Base-by-base conservation (phyloP, 768 basidiomycete genomes). In the Hemileccinum rubropunctum region DNA sequence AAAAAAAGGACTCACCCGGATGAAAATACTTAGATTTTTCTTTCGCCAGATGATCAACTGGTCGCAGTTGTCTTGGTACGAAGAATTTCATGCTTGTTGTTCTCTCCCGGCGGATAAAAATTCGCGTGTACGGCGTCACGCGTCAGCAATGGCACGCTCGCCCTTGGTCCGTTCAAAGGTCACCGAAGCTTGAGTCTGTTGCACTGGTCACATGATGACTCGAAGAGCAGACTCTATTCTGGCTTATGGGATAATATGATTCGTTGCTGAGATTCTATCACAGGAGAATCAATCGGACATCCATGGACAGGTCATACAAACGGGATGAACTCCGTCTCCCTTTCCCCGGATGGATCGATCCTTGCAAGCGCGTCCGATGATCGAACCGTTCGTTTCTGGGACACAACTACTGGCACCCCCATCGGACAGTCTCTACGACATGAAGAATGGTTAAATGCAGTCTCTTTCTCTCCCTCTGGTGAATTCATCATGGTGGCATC, bases 311-410 rank as follows among this genome's bases (percentile, higher is more conserved):
- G 30, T 26, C 55, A 47, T 20, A 42, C 39, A 1, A 1, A 15
- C 14, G 0, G 0, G 1, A n/a, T 49, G 37, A 0, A 0, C 21
- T 37, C 48, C 1, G 32, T 50, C 12, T 53, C 51, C 1, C 50
- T 50, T n/a, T 52, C 50, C 2, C 26, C 44, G 1, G 40, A 51
- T 10, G 57, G 52, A 8, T 20, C 26, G 0, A 53, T 36, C 21
- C 36, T 58, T 10, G 57, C 57, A 2, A 58, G 56, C 14, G 40
- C 36, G 2, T 58, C 57, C 2, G 1, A 0, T 1, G 56, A 58
- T 43, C 0, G 13, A 3, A 37, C 48, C 1, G 6, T 58, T 32
- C 39, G 57, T 14, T 42, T 58, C 33, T 58, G 56, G 57, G 15
- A 50, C 9, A 2, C 40, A 9, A 6, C 40, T 1, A 45, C 34